Base-by-base conservation (phyloP, 345 rosid species). In the Eucalyptus cladocalyx region DNA sequence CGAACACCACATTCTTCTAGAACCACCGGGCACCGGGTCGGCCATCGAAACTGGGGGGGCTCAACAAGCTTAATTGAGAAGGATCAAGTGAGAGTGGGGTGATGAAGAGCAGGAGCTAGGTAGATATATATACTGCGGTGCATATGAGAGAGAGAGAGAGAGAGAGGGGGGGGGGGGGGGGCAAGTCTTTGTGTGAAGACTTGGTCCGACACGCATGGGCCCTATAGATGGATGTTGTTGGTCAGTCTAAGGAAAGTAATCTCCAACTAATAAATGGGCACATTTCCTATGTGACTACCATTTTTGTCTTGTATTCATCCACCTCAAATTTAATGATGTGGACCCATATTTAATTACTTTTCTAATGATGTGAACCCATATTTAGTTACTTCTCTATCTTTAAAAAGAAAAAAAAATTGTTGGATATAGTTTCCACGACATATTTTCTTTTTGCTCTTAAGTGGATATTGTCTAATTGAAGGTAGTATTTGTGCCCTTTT, bases 1-100 rank as follows among this genome's bases (percentile, higher is more conserved):
- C 28, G 97, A 94, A 86, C 90, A 89, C 90, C 98, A 97, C 95
- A 94, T 90, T 88, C 97, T 94, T 89, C 93, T 91, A 30, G 91
- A 24, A 23, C 43, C 76, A 58, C 47, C 21, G 24, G 76, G 8
- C 30, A 40, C 67, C 3, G 8, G 21, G 81, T 72, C 26, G 45
- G 81, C 34, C 49, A 43, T 62, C 9, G 80, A 88, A 51, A 17
- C 18, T 49, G 26, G 6, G 48, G 45, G 24, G 15, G 15, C 28
- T 9, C 26, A 2, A 51, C 47, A 62, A 60, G 43, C 69, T 8
- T 32, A 53, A 53, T 8, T 62, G 40, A 43, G 51, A 47, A 26
- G 16, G 87, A 19, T 60, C 90, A 89, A 92, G 87, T 37, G 89
- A 89, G 88, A 23, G 30, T 89, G 91, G 40, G 86, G 50, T 26